Percentiles rank a stretch among this genome's conserved stretches.
phyloP scores from a whole-genome alignment of 192 early-diverging fungal genomes.

The Paraglomus brasilianum region DNA sequence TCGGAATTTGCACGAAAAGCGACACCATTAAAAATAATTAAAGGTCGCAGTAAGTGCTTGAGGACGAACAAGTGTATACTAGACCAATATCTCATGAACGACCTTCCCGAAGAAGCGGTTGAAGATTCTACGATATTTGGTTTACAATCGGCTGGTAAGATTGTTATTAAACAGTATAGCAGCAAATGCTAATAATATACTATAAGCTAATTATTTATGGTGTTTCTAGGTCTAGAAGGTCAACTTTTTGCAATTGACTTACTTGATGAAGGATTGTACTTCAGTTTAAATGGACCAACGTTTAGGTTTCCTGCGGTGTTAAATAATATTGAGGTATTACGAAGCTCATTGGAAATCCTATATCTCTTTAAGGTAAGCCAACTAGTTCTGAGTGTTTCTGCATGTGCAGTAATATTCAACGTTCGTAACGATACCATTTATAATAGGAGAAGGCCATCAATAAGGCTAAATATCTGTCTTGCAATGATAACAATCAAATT shows the following conservation, averaged over 20 bases:
- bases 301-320: conserved; percentile 22
- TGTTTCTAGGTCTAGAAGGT: not conserved
- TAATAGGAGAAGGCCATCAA: conserved; percentile 21
- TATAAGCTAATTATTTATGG: not conserved
- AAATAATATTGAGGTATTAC: conserved; percentile 10
- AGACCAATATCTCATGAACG: conserved; percentile 18
- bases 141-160: conserved; percentile 23
- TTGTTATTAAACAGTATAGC: not conserved
- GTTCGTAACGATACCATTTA: conserved; percentile 19
- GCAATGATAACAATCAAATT: conserved; percentile 7
- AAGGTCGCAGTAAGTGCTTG: conserved; percentile 24
- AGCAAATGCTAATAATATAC: not conserved
- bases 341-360: conserved; percentile 25
- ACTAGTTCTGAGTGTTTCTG: conserved; percentile 17
- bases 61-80: conserved; percentile 26
- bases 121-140: conserved; percentile 15
- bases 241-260: conserved; percentile 24
- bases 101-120: conserved; percentile 10
- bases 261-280: conserved; percentile 22
- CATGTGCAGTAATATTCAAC: not conserved
- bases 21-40: conserved; percentile 25
- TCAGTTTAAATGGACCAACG: conserved; percentile 3
- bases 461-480: conserved; percentile 14
- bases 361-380: conserved; percentile 28
- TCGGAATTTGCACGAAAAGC: conserved; percentile 18